A percentile compares a stretch with the other conserved stretches of the same genome.
Conservation (phyloP, 768 basidiomycete genomes). For the Mycena maculata region DNA sequence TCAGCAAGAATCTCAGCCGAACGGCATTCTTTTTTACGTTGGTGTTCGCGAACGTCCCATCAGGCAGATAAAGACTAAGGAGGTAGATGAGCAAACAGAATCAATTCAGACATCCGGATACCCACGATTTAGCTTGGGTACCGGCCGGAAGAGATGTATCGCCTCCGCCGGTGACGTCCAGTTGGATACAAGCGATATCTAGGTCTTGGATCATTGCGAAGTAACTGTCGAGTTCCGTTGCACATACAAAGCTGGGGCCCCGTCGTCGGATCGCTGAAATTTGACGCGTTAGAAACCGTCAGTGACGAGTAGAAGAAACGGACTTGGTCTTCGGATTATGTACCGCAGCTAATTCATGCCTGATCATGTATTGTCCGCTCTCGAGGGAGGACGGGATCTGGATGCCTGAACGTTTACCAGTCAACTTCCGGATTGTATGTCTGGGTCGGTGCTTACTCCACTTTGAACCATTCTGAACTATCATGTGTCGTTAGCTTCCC, state of each 20-base stretch:
- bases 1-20: neutral
- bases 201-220: neutral
- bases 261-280: slow-evolving; percentile 30
- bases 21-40: slow-evolving; percentile 17
- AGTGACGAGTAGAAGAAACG: neutral
- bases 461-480: slow-evolving; percentile 36
- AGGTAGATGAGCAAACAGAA: neutral
- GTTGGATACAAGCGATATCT: slow-evolving; percentile 38
- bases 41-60: slow-evolving; percentile 35
- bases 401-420: slow-evolving; percentile 17
- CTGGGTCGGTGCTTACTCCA: slow-evolving; percentile 26
- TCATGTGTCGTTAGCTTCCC: neutral
- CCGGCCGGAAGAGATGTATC: slow-evolving; percentile 30
- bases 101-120: neutral
- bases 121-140: slow-evolving; percentile 34
- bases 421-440: neutral
- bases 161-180: slow-evolving; percentile 36
- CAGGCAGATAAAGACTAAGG: slow-evolving; percentile 27
- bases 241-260: slow-evolving; percentile 38
- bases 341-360: slow-evolving; percentile 39
- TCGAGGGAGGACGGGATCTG: slow-evolving; percentile 36
- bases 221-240: neutral
- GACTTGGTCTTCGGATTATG: slow-evolving; percentile 38
- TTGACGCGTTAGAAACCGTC: neutral
- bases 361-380: slow-evolving; percentile 39